phyloP scores from a whole-genome alignment of 345 rosid species.

The Gossypium thurberi region DNA sequence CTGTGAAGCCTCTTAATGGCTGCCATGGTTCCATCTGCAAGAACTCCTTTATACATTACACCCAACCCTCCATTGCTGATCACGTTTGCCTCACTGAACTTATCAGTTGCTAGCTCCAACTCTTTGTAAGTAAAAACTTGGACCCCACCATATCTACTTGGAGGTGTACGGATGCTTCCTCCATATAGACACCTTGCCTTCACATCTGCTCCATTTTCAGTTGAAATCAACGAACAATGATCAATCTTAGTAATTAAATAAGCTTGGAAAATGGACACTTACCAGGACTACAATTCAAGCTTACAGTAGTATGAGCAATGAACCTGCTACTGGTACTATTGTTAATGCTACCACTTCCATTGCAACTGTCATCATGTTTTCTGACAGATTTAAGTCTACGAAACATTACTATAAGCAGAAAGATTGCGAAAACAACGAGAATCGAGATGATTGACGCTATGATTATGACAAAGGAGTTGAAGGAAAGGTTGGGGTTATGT shows the following conservation, averaged over 20 bases:
- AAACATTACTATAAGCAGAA: constrained; percentile 37
- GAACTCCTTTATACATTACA: constrained; percentile 56
- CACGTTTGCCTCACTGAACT: constrained; percentile 57
- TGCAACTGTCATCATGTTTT: constrained; percentile 21
- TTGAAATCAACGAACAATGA: no score
- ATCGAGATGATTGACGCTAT: constrained; percentile 33
- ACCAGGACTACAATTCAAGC: constrained; percentile 72
- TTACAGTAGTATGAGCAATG: constrained; percentile 34
- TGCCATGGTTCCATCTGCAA: constrained; percentile 66
- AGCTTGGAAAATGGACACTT: neutral
- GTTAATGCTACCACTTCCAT: constrained; percentile 18
- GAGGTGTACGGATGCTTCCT: constrained; percentile 23
- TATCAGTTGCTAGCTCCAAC: constrained; percentile 57
- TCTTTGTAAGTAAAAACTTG: constrained; percentile 85
- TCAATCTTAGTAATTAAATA: no score
- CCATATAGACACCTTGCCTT: constrained; percentile 50
- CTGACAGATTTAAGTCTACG: constrained; percentile 41
- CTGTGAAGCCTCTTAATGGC: constrained; percentile 67
- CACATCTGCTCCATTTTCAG: constrained; percentile 37
- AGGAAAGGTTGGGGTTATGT: constrained; percentile 25
- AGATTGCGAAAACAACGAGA: constrained; percentile 31
- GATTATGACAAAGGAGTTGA: constrained; percentile 41
- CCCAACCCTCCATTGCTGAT: constrained; percentile 58
- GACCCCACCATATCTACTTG: constrained; percentile 32
- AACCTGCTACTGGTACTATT: constrained; percentile 24